phyloP scores from a whole-genome alignment of 805 yeast genomes.

The Lipomyces starkeyi region DNA sequence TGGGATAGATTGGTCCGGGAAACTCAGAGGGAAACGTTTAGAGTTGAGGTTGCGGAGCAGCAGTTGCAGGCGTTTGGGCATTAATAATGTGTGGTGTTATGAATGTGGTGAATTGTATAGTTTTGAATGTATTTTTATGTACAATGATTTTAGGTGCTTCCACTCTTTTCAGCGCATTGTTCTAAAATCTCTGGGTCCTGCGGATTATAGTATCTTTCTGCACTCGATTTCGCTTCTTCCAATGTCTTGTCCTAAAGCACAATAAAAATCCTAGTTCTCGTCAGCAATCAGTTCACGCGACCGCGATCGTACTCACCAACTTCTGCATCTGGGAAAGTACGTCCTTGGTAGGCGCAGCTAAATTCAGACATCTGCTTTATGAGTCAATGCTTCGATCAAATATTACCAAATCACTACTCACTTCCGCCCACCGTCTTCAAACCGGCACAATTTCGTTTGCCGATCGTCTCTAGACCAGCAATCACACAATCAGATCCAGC shows the following conservation, averaged over 20 bases:
- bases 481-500: neutral
- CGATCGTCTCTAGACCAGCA: conserved; percentile 12
- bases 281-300: conserved; percentile 1
- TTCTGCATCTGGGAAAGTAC: conserved; percentile 35
- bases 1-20: conserved; percentile 33
- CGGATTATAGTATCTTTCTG: conserved; percentile 16
- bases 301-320: conserved; percentile 6
- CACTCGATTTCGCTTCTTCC: conserved; percentile 32
- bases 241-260: conserved; percentile 30
- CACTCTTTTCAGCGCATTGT: neutral
- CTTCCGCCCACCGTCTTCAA: conserved; percentile 16
- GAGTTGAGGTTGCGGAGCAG: conserved; percentile 31
- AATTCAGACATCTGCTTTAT: conserved; percentile 18
- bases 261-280: conserved; percentile 22
- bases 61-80: conserved; percentile 31
- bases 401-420: conserved; percentile 3
- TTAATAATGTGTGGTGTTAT: neutral
- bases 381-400: neutral
- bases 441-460: conserved; percentile 24
- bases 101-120: neutral
- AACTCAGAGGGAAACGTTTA: conserved; percentile 24
- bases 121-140: conserved; percentile 11
- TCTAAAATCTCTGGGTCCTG: neutral
- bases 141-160: neutral
- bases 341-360: conserved; percentile 26